Conservation (phyloP, 768 basidiomycete genomes). For the Wakefieldia striispora region DNA sequence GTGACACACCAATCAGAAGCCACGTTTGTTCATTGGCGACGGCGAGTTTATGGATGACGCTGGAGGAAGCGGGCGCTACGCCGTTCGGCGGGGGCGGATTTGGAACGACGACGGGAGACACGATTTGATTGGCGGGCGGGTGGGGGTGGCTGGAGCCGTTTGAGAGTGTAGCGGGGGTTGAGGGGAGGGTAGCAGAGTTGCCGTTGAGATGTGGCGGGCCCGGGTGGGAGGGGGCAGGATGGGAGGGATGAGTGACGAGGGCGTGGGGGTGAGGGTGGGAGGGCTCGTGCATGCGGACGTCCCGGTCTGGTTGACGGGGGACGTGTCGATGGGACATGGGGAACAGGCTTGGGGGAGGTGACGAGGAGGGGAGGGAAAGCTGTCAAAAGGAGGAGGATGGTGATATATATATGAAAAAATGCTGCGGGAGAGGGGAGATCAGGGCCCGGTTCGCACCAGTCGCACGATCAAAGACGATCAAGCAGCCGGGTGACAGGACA, state of each 20-base stretch:
- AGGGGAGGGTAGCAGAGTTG: slow-evolving; percentile 38
- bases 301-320: slow-evolving; percentile 58
- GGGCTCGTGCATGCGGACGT: slow-evolving; percentile 63
- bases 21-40: slow-evolving; percentile 93
- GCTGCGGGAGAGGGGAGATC: slow-evolving; percentile 41
- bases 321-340: slow-evolving; percentile 62
- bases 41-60: slow-evolving; percentile 73
- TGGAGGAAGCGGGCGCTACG: slow-evolving; percentile 24
- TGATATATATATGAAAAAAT: slow-evolving; percentile 57
- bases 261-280: slow-evolving; percentile 41
- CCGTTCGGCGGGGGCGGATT: slow-evolving; percentile 28
- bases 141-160: slow-evolving; percentile 43
- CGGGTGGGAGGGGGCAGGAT: slow-evolving; percentile 31
- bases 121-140: slow-evolving; percentile 36
- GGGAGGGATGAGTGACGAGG: slow-evolving; percentile 42
- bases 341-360: slow-evolving; percentile 31
- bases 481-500: slow-evolving; percentile 26
- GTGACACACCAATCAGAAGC: slow-evolving; percentile 76
- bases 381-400: slow-evolving; percentile 40
- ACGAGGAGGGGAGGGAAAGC: slow-evolving; percentile 49
- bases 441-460: slow-evolving; percentile 40
- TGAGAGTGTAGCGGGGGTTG: slow-evolving; percentile 41
- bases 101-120: slow-evolving; percentile 48
- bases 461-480: slow-evolving; percentile 69
- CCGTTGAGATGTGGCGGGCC: slow-evolving; percentile 60